Evolutionary conservation across 1,284 basidiomycete genomes (phyloP).

Genomic region (Ustilago tritici): DNA sequence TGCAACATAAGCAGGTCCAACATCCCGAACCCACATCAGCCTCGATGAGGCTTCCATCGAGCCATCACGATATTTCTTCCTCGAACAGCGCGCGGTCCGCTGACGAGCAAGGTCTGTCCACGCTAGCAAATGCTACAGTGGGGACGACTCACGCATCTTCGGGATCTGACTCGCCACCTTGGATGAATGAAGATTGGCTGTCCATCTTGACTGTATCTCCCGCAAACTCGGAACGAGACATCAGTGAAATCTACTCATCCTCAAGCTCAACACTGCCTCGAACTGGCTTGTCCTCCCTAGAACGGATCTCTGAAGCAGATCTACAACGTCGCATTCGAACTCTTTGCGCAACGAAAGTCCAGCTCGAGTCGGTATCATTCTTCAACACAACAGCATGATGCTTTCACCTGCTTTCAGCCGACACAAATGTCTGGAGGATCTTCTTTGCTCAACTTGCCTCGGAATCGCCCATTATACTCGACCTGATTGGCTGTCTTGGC

Average conservation of each 20-base stretch:
- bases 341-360: slow-evolving; percentile 20
- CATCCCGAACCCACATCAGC: background rate
- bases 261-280: background rate
- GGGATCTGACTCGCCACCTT: slow-evolving; percentile 7
- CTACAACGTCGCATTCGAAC: slow-evolving; percentile 19
- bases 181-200: slow-evolving; percentile 26
- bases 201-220: slow-evolving; percentile 14
- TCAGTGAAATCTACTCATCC: no score
- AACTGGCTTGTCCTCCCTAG: slow-evolving; percentile 13
- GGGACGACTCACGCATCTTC: background rate
- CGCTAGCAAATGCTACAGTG: slow-evolving; percentile 9
- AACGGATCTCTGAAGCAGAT: slow-evolving; percentile 16
- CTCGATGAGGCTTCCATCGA: background rate
- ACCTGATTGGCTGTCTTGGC: slow-evolving; percentile 22
- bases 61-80: background rate
- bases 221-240: background rate
- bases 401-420: slow-evolving; percentile 35
- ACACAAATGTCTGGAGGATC: slow-evolving; percentile 30
- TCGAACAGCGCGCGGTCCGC: background rate
- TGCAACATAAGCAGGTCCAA: background rate
- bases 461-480: slow-evolving; percentile 21
- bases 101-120: slow-evolving; percentile 7
- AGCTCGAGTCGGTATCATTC: slow-evolving; percentile 30
- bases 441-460: slow-evolving; percentile 31
- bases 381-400: slow-evolving; percentile 38